Conservation (phyloP, 2,329 filamentous ascomycete genomes). For the Fusarium musae region DNA sequence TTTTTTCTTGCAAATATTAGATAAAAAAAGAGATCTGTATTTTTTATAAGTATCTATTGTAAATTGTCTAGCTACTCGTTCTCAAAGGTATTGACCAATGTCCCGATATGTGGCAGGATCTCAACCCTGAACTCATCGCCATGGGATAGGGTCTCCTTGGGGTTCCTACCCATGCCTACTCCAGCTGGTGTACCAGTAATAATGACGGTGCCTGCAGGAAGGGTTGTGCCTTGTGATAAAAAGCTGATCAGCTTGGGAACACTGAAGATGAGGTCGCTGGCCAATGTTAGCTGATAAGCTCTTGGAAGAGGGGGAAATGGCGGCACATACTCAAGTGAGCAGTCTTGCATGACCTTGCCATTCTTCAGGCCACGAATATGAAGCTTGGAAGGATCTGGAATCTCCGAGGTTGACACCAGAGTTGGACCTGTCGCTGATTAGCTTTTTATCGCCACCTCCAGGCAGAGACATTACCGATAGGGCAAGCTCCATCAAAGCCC, state of each 20-base stretch:
- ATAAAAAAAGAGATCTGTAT: accelerated
- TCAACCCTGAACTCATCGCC: constrained; percentile 58
- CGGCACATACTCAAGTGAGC: neutral
- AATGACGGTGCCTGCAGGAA: constrained; percentile 55
- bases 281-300: accelerated
- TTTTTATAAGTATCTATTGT: accelerated
- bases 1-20: accelerated
- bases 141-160: constrained; percentile 51
- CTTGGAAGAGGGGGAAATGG: accelerated
- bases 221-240: constrained; percentile 56
- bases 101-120: constrained; percentile 56
- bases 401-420: neutral
- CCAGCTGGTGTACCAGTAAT: constrained; percentile 58
- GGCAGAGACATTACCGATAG: neutral
- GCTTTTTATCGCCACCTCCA: accelerated
- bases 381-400: neutral
- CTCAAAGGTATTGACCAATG: constrained; percentile 48
- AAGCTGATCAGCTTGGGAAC: constrained; percentile 58
- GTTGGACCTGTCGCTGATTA: neutral
- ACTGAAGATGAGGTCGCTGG: constrained; percentile 64
- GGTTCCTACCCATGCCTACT: constrained; percentile 53
- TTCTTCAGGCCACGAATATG: constrained; percentile 1
- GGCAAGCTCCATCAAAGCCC: constrained; percentile 8
- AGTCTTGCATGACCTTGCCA: neutral
- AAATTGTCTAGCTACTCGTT: neutral